A percentile compares a stretch with the other conserved stretches of the same genome.
phyloP scores from a whole-genome alignment of 441 rosid species.

The Pelargonium fulgidum region DNA sequence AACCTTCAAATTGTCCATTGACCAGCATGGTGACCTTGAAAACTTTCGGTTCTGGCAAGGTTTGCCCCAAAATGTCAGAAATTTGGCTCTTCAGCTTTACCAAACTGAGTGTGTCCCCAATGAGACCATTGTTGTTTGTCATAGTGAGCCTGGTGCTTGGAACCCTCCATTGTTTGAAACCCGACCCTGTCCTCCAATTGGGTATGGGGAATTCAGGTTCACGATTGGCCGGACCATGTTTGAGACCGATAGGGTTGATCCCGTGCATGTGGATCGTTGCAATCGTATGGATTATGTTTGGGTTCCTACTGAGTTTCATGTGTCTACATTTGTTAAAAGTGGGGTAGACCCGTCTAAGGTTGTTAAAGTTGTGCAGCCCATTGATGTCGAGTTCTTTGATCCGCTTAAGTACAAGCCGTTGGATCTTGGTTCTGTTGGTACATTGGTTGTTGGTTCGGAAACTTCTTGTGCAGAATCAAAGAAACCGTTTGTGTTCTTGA shows the following conservation, averaged over 20 bases:
- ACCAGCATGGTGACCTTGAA: slow-evolving; percentile 69
- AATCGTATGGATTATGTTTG: slow-evolving; percentile 68
- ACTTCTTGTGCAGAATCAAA: slow-evolving; percentile 6
- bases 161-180: slow-evolving; percentile 74
- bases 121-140: slow-evolving; percentile 71
- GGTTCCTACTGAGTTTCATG: slow-evolving; percentile 86
- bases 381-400: slow-evolving; percentile 62
- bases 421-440: slow-evolving; percentile 33
- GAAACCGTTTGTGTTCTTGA: slow-evolving; percentile 59
- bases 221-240: slow-evolving; percentile 88
- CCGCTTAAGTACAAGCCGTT: slow-evolving; percentile 44
- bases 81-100: slow-evolving; percentile 44
- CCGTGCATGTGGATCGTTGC: slow-evolving; percentile 51
- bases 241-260: slow-evolving; percentile 68
- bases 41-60: slow-evolving; percentile 68
- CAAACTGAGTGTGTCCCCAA: slow-evolving; percentile 40
- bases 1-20: slow-evolving; percentile 46
- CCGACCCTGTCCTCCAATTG: slow-evolving; percentile 66
- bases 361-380: slow-evolving; percentile 66
- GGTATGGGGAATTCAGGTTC: slow-evolving; percentile 37
- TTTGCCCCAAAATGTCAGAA: slow-evolving; percentile 39
- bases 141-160: slow-evolving; percentile 95
- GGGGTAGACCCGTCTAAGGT: slow-evolving; percentile 72
- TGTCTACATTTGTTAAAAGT: slow-evolving; percentile 56
- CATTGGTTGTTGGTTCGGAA: slow-evolving; percentile 42